Evolutionary conservation across 2,329 filamentous ascomycete species (phyloP).

Genomic region (Camptophora hylomeconis): DNA sequence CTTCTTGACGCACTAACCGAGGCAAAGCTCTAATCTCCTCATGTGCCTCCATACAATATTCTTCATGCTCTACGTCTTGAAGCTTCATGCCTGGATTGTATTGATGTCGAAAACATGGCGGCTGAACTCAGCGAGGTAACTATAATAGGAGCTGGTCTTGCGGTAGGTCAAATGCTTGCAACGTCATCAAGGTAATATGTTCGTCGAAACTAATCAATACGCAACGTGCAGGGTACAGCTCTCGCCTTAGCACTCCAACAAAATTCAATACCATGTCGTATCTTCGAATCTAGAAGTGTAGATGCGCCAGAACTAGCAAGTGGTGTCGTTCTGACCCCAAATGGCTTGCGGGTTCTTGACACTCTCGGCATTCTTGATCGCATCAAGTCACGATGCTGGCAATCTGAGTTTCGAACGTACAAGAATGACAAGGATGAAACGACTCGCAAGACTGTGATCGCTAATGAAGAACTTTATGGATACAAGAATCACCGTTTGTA

Average conservation of each 20-base stretch:
- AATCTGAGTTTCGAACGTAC: conserved; percentile 23
- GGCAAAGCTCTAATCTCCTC: too few species aligned
- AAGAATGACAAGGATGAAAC: conserved; percentile 19
- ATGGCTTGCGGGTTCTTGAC: conserved; percentile 9
- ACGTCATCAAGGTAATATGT: conserved; percentile 25
- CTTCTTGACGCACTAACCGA: too few species aligned
- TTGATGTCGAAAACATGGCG: conserved; percentile 2
- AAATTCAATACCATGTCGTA: background rate
- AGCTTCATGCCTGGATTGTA: too few species aligned
- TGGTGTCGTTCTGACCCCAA: conserved; percentile 12
- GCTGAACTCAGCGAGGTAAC: conserved; percentile 20
- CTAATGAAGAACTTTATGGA: conserved; percentile 34
- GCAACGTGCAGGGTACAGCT: background rate
- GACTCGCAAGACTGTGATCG: conserved; percentile 22
- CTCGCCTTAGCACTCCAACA: conserved; percentile 2
- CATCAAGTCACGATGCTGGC: conserved; percentile 9
- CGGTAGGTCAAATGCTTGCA: too few species aligned
- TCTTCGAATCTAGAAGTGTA: background rate
- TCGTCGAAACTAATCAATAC: background rate
- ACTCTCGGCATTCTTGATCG: conserved; percentile 5
- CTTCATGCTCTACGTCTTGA: too few species aligned
- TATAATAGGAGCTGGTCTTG: conserved; percentile 37
- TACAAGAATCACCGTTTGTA: conserved; percentile 44
- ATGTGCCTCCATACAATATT: too few species aligned
- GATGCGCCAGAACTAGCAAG: background rate